Evolutionary conservation across 805 yeast species (phyloP).

Genomic region (Yamadazyma olivae): DNA sequence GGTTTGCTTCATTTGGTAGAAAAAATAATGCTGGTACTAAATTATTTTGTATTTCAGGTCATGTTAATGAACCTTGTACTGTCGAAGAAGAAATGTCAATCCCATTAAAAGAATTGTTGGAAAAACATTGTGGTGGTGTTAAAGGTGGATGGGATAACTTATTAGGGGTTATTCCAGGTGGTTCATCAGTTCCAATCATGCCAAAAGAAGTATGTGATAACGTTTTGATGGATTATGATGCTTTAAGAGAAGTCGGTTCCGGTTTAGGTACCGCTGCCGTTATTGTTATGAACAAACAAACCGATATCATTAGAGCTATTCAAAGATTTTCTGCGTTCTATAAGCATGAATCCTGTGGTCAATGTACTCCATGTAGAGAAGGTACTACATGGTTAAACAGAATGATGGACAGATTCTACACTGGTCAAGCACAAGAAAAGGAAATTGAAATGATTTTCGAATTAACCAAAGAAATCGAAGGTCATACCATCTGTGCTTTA

Average conservation of each 20-base stretch:
- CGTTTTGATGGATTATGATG: conserved; percentile 85
- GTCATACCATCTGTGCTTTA: conserved; percentile 88
- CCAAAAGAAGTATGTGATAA: conserved; percentile 64
- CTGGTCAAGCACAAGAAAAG: conserved; percentile 75
- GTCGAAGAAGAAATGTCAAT: conserved; percentile 94
- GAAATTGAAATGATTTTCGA: conserved; percentile 86
- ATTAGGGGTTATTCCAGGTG: conserved; percentile 86
- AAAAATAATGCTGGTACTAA: conserved; percentile 83
- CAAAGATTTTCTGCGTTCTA: conserved; percentile 82
- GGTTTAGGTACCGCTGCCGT: conserved; percentile 94
- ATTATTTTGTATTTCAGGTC: conserved; percentile 84
- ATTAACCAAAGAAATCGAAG: conserved; percentile 83
- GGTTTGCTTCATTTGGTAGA: conserved; percentile 84
- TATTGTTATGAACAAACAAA: conserved; percentile 83
- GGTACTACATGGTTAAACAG: conserved; percentile 84
- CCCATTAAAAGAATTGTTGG: conserved; percentile 76
- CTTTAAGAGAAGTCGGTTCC: conserved; percentile 78
- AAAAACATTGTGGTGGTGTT: conserved; percentile 88
- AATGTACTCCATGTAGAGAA: conserved; percentile 93
- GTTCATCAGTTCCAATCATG: conserved; percentile 82
- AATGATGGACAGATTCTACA: conserved; percentile 78
- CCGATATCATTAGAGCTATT: conserved; percentile 81
- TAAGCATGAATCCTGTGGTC: conserved; percentile 92
- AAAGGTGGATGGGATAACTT: conserved; percentile 93
- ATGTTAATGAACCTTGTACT: conserved; percentile 89